A percentile compares a stretch with the other conserved stretches of the same genome.
Evolutionary conservation across 805 yeast species (phyloP).

Genomic region (Phaffomyces opuntiae): DNA sequence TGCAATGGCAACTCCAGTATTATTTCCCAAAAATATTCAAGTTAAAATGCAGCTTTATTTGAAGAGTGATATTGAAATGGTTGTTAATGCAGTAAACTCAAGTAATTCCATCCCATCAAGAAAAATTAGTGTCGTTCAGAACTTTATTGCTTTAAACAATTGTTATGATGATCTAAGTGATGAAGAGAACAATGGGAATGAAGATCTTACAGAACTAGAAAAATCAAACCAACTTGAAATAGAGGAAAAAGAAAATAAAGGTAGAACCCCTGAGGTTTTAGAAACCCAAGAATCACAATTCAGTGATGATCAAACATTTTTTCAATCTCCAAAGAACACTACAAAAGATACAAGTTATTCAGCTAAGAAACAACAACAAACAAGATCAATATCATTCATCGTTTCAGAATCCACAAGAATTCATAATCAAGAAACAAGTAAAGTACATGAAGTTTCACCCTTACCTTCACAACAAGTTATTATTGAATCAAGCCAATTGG

Average conservation of each 20-base stretch:
- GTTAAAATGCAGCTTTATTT: conserved; percentile 7
- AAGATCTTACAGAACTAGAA: too few relatives aligned
- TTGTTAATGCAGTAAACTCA: neutral
- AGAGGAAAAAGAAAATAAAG: conserved; percentile 2
- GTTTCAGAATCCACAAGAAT: conserved; percentile 15
- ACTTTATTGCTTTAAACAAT: conserved; percentile 20
- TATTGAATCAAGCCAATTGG: conserved; percentile 4
- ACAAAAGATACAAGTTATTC: conserved; percentile 19
- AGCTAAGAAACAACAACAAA: conserved; percentile 3
- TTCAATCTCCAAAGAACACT: conserved; percentile 11
- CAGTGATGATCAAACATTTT: conserved; percentile 10
- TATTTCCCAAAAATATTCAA: conserved; percentile 1
- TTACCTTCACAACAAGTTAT: conserved; percentile 3
- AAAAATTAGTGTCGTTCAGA: conserved; percentile 27
- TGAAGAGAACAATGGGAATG: too few relatives aligned
- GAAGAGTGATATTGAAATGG: neutral
- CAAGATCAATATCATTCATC: conserved; percentile 12
- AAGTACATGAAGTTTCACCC: neutral
- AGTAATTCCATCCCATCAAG: conserved; percentile 10
- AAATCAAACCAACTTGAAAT: conserved; percentile 4
- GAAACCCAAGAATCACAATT: conserved; percentile 3
- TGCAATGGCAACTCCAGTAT: conserved; percentile 6
- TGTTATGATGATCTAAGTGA: conserved; percentile 1
- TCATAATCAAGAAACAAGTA: neutral
- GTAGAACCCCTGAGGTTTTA: neutral